Conservation (phyloP, 208 protist genomes). For the Porcisia hertigi region DNA sequence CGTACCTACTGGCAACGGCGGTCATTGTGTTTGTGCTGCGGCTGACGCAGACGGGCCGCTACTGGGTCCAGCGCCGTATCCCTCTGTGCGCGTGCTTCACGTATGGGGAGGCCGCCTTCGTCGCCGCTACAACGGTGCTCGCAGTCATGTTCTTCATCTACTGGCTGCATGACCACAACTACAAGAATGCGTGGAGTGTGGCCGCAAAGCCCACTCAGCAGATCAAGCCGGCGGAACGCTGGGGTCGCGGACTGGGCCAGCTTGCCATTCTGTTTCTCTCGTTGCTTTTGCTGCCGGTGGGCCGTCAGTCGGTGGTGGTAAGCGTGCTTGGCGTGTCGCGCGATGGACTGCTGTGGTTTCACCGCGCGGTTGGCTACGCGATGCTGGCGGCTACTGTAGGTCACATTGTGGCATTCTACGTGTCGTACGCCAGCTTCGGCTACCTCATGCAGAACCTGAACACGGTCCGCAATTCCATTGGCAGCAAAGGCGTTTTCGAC, state of each 20-base stretch:
- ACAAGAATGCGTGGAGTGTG: constrained; percentile 28
- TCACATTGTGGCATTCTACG: constrained; percentile 32
- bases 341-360: constrained; percentile 60
- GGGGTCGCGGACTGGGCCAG: constrained; percentile 55
- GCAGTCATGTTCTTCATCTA: constrained; percentile 55
- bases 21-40: constrained; percentile 36
- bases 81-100: constrained; percentile 23
- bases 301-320: constrained; percentile 56
- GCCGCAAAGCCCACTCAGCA: constrained; percentile 3
- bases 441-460: constrained; percentile 32
- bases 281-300: constrained; percentile 58
- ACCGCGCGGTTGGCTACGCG: constrained; percentile 44
- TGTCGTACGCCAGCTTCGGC: constrained; percentile 26
- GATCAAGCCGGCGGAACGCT: constrained; percentile 33
- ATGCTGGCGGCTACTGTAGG: constrained; percentile 31
- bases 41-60: constrained; percentile 19
- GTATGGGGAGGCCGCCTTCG: constrained; percentile 37
- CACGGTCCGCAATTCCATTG: constrained; percentile 16
- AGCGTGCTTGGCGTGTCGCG: constrained; percentile 50
- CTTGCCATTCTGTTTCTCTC: constrained; percentile 57
- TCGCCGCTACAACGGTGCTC: constrained; percentile 34
- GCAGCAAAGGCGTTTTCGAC: constrained; percentile 26
- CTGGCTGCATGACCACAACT: constrained; percentile 72
- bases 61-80: constrained; percentile 33
- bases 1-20: constrained; percentile 37